A percentile compares a stretch with the other conserved stretches of the same genome.
Evolutionary conservation across 768 basidiomycete species (phyloP).

Genomic region (Nevesoporus exiguus): DNA sequence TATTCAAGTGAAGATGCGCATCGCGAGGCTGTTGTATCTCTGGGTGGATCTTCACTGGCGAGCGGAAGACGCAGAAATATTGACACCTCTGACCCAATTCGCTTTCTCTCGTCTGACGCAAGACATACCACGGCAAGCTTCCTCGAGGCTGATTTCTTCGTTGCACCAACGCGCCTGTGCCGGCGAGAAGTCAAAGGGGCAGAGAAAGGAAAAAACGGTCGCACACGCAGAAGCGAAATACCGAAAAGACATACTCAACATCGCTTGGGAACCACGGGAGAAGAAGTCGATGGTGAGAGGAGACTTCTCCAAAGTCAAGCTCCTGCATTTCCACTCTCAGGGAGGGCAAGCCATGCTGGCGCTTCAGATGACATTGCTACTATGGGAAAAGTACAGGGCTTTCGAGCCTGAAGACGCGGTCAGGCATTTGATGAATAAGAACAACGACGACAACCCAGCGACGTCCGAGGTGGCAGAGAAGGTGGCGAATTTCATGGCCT

Average conservation of each 20-base stretch:
- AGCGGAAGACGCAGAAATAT: conserved; percentile 41
- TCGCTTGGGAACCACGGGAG: conserved; percentile 27
- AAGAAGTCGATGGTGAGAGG: conserved; percentile 28
- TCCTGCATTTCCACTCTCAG: conserved; percentile 34
- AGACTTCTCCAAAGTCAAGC: conserved; percentile 27
- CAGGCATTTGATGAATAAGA: conserved; percentile 34
- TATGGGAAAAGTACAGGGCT: conserved; percentile 36
- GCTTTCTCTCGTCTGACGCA: conserved; percentile 28
- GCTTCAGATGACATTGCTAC: conserved; percentile 40
- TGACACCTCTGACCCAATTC: conserved; percentile 31
- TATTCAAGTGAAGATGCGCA: conserved; percentile 50
- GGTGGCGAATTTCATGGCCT: conserved; percentile 32
- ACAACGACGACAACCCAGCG: conserved; percentile 25
- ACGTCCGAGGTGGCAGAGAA: conserved; percentile 30
- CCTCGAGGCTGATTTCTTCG: conserved; percentile 26
- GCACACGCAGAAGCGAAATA: conserved; percentile 20
- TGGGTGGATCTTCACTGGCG: conserved; percentile 76
- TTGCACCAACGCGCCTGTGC: conserved; percentile 27
- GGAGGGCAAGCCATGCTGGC: conserved; percentile 43
- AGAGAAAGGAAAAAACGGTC: conserved; percentile 26
- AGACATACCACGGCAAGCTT: conserved; percentile 30
- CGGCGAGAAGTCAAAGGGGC: conserved; percentile 23
- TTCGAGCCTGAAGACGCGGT: conserved; percentile 45
- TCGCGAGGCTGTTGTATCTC: conserved; percentile 57
- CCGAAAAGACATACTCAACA: conserved; percentile 16